Evolutionary conservation across 2,329 filamentous ascomycete species (phyloP), one percentile per base, ranked within the genome.

Genomic region (Colletotrichum theobromicola): DNA sequence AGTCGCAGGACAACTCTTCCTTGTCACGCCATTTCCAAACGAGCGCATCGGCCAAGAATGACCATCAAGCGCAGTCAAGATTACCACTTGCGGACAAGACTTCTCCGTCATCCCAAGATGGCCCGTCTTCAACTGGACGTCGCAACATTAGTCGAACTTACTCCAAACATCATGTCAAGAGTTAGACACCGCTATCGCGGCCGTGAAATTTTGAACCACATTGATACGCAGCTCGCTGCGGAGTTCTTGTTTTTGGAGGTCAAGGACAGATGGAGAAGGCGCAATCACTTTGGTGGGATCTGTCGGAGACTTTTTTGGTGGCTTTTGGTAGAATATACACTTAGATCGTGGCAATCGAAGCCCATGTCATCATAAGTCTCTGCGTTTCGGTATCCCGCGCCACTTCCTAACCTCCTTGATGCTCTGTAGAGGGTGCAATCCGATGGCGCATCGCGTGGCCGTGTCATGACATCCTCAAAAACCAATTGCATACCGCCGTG

Each of bases 401-500:
- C 69, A 42, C 28, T 34, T 21, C 32, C 18, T 46, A 61, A 24
- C 34, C 57, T 60, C 42, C 46, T 63, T 9, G 24, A 21, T 18
- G 30, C 61, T 61, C 26, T 63, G 32, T 21, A 53, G 30, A 53
- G 62, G 10, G 24, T 61, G 55, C 62, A 35, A 30, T 37, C 21
- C 60, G 30, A 34, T 55, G 37, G 69, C 62, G 37, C 66, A 62
- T 15, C 21, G 24, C 63, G 50, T 67, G 34, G 30, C 66, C 66
- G 30, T 68, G 34, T 32, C 34, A 64, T 67, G 63, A 55, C 32
- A 63, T 67, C 69, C 70, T 50, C 62, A 21, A 74, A 63, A 67
- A 26, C 72, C 68, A 67, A 60, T 67, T 72, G 62, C 53, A 75
- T 63, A 68, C 67, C 64, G 72, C 67, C 72, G 67, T 75, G 62